Base-by-base conservation (phyloP, 73 alveolate genomes). In the Paraurostyla sp. region DNA sequence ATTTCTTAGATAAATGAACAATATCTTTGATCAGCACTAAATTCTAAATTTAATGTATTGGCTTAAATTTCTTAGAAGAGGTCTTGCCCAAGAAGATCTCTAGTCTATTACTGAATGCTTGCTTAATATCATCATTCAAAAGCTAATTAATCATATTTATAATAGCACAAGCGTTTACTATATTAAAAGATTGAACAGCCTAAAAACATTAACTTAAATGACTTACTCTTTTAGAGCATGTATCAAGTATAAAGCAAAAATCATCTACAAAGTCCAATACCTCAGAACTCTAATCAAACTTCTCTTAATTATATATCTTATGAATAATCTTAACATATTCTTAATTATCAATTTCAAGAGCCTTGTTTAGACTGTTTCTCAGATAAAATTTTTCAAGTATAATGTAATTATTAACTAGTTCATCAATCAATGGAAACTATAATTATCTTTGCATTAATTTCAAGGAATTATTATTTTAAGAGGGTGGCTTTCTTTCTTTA, bases 101-200 rank as follows among this genome's bases (percentile, higher is more conserved):
- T 9, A 38, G 62, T 78, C 89, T 78, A 43, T 78, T 78, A 25
- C 65, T 50, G 45, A 78, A 51, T 43, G 80, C 76, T 32, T 18
- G 18, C n/a, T 52, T 50, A 23, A 78, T 43, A 29, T 78, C 89
- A 25, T 78, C 80, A 54, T 40, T 51, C 30, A 78, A 22, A 3
- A 78, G n/a, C 50, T 78, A 20, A 29, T 78, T 52, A 2, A 78
- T 50, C 78, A 51, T 51, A 42, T 54, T 78, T 23, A 78, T 50
- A 13, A 78, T 52, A 18, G 89, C 89, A 36, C 89, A 78, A 23
- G 89, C 76, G 38, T 78, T 78, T 0, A 54, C 89, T 9, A 78
- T 50, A 60, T 78, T 78, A 51, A 49, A 54, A 2, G 89, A 78
- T 51, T 49, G 43, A 20, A 78, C 80, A 18, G 89, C 76, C 89